Evolutionary conservation across 179 eudicot genomes (phyloP), one percentile per base, ranked within the genome.

Genomic region (Nepenthes alata): DNA sequence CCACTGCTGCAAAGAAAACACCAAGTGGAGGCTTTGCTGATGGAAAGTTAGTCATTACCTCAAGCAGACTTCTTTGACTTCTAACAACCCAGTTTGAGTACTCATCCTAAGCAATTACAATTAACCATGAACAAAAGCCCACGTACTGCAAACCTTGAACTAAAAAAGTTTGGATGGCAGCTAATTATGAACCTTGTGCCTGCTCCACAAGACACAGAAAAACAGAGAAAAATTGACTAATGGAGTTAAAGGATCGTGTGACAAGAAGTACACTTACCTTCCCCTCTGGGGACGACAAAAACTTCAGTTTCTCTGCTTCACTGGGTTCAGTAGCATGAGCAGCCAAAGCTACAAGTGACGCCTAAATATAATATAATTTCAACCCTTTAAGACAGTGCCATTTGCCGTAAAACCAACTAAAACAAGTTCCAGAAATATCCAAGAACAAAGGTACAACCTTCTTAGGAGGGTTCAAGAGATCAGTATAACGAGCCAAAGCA

Each of bases 1-100:
- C 80, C 75, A 90, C 79, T 16, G 85, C 75, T 37, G 97, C 97
- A 80, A 89, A 89, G 80, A 89, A 89, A 58, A 89, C 91, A 5
- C 97, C 97, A 57, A 90, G 86, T 10, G 97, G 86, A 65, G 97
- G 95, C 70, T 79, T 90, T 53, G 91, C 90, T 50, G 97, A 90
- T 63, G 93, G 90, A 64, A 90, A 90, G 48, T 83, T 90, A 5
- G 85, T 79, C 88, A 90, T 78, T 50, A 88, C 88, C 81, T 90
- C 97, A 56, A 90, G 80, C 10, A 91, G 90, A 79, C 97, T 91
- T 77, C 96, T 77, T 72, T 83, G 93, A 70, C 78, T 82, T 60
- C 90, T 84, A 61, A 91, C 83, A 64, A 91, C 38, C 89, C 91
- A 85, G 55, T 82, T 77, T 35, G 94, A 81, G 75, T 91, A 91